These are phyloP conservation scores for Lasiosphaeria hispida DNA, from an alignment of 495 filamentous ascomycete species.

Conservation along the genomic window DNA sequence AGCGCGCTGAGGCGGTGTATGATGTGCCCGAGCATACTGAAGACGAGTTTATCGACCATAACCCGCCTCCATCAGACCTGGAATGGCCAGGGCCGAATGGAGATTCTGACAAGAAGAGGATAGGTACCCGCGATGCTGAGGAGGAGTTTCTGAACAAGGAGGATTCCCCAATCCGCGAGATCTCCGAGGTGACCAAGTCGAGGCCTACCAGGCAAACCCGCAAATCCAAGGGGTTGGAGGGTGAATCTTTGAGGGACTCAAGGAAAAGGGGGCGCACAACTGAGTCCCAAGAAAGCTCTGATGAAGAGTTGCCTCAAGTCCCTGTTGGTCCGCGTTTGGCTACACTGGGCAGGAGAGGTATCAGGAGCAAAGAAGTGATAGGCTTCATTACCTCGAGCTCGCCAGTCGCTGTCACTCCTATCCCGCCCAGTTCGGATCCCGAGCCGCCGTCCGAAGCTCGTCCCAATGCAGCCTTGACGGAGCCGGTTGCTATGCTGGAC, in stretches of 20 bases:
- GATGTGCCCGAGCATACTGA: neutral
- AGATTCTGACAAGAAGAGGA: too few species aligned
- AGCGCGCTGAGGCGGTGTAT: neutral
- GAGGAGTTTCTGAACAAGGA: too few species aligned
- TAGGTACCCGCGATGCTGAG: too few species aligned
- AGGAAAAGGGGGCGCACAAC: neutral
- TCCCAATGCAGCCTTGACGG: neutral
- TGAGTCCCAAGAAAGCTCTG: constrained; percentile 5
- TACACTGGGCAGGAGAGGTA: constrained; percentile 36
- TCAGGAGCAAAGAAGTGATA: constrained; percentile 46
- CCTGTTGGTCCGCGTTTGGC: constrained; percentile 32
- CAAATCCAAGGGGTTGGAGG: neutral
- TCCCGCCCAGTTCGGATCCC: too few species aligned
- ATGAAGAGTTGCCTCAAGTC: constrained; percentile 20
- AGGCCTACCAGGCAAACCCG: neutral
- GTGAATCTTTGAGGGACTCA: neutral
- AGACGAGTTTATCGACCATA: neutral
- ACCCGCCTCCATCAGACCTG: neutral
- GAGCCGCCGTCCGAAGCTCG: neutral
- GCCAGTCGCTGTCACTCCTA: constrained; percentile 1
- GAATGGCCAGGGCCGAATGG: too few species aligned
- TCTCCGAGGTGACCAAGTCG: too few species aligned
- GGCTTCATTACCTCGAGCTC: constrained; percentile 34
- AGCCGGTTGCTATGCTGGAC: too few species aligned
- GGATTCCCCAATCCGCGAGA: too few species aligned